These are phyloP conservation scores for Teratosphaeriaceae sp. DNA, from an alignment of 2,329 filamentous ascomycete species.

Conservation along the genomic window DNA sequence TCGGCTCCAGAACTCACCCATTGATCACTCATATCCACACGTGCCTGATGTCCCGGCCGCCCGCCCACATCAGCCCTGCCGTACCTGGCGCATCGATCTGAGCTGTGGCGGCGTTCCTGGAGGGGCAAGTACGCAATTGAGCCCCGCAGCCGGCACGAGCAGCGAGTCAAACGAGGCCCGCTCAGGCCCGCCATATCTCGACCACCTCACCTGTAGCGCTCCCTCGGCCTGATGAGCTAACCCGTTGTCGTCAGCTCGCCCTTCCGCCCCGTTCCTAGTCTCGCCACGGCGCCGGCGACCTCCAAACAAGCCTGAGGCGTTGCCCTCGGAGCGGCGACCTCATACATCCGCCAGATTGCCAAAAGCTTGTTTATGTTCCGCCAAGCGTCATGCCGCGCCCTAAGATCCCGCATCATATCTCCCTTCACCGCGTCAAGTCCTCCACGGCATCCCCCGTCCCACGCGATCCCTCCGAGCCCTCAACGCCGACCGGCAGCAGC, in stretches of 20 bases:
- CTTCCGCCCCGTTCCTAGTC: neutral
- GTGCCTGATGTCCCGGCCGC: no score
- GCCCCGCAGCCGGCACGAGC: constrained; percentile 2
- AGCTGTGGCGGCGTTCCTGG: neutral
- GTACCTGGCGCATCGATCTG: neutral
- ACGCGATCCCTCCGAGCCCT: constrained; percentile 9
- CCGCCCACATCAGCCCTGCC: no score
- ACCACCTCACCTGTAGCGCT: neutral
- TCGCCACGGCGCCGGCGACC: neutral
- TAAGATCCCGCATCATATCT: constrained; percentile 26
- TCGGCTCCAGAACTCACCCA: no score
- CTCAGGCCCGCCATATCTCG: neutral
- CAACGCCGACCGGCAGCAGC: constrained; percentile 13
- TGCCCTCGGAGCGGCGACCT: neutral
- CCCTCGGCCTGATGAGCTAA: neutral
- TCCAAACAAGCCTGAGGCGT: neutral
- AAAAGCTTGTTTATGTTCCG: neutral
- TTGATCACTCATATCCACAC: no score
- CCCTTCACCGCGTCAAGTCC: constrained; percentile 26
- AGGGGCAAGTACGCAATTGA: neutral
- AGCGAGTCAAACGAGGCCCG: neutral
- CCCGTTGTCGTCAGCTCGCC: neutral
- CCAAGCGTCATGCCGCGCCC: constrained; percentile 22
- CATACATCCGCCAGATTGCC: neutral
- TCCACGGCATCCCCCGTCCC: constrained; percentile 8